Base-by-base conservation (phyloP, 2,329 filamentous ascomycete genomes). In the Aspergillus puulaauensis region DNA sequence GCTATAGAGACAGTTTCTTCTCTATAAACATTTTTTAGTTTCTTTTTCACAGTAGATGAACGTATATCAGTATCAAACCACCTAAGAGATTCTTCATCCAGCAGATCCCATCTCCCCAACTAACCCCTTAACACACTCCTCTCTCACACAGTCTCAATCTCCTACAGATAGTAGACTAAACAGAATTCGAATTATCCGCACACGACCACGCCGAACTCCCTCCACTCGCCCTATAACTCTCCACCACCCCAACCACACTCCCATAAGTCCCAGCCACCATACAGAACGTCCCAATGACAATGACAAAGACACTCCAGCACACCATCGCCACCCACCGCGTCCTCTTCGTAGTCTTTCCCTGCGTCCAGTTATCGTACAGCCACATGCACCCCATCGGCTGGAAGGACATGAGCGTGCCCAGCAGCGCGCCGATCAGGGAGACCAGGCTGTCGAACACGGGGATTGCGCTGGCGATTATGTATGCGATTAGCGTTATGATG, bases 231-330 rank as follows among this genome's bases (percentile, higher is more conserved):
- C 67, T 65, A 55, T 79, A 77, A 2, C 68, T 68, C 9, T 75
- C 67, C 5, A 77, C 71, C 33, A 79, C 77, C 3, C 65, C 68
- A 11, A 78, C 67, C 6, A 81, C 66, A 0, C 77, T 77, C 1
- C 77, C 78, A 52, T 80, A 81, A 0, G 78, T 80, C 1, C 78
- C 79, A 4, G 69, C 75, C 47, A 80, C 63, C 70, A 76, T 80
- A 14, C 80, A 62, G 57, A 80, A 81, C 0, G 63, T 70, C 2
- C 77, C 77, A 4, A 64, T 60, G 1, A 72, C 57, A 21, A 56
- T 35, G 2, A 57, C 41, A 33, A 57, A 52, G 1, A 37, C 14
- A 21, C 47, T 21, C 54, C 54, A 57, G 19, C 19, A n/a, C 1
- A 57, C 54, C 54, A 57, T 57, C 15, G 37, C 9, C 12, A 46